These are phyloP conservation scores for Zychaea mexicana DNA, from an alignment of 371 early-diverging fungal species.

Conservation along the genomic window DNA sequence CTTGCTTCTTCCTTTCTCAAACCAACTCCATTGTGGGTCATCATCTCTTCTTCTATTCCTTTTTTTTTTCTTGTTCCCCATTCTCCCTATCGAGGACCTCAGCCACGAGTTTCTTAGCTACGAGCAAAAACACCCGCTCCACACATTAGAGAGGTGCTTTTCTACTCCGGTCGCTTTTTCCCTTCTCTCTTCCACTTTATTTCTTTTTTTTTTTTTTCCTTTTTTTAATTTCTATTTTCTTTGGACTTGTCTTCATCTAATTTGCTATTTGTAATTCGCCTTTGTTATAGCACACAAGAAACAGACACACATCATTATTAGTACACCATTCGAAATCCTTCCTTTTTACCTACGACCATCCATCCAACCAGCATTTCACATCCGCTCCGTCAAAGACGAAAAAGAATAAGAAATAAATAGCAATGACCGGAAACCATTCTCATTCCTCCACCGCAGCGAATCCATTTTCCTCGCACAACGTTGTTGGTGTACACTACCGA, in stretches of 20 bases:
- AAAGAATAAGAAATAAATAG: not conserved
- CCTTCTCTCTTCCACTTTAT: not conserved
- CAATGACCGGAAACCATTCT: constrained; percentile 16
- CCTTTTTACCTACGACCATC: too few species aligned
- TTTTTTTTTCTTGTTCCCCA: not conserved
- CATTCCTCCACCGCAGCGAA: constrained; percentile 19
- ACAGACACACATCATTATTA: too few species aligned
- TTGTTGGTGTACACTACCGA: constrained; percentile 88
- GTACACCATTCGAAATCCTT: too few species aligned
- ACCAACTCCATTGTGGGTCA: too few species aligned
- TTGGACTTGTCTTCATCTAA: too few species aligned
- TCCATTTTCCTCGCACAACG: constrained; percentile 39
- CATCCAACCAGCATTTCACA: too few species aligned
- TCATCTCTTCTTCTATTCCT: not conserved
- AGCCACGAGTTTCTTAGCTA: constrained; percentile 16
- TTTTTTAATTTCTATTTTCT: too few species aligned
- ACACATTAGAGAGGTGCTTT: constrained; percentile 5
- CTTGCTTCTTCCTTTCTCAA: not conserved
- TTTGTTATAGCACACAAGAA: too few species aligned
- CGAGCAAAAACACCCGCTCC: constrained; percentile 9
- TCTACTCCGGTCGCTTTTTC: not conserved
- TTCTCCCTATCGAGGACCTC: constrained; percentile 1
- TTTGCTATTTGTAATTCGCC: too few species aligned
- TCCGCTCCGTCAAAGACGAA: not conserved
- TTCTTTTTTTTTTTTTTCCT: not conserved